A percentile compares a stretch with the other conserved stretches of the same genome.
Conservation (phyloP, 1,139 yeast species). For the Geotrichum restrictum region DNA sequence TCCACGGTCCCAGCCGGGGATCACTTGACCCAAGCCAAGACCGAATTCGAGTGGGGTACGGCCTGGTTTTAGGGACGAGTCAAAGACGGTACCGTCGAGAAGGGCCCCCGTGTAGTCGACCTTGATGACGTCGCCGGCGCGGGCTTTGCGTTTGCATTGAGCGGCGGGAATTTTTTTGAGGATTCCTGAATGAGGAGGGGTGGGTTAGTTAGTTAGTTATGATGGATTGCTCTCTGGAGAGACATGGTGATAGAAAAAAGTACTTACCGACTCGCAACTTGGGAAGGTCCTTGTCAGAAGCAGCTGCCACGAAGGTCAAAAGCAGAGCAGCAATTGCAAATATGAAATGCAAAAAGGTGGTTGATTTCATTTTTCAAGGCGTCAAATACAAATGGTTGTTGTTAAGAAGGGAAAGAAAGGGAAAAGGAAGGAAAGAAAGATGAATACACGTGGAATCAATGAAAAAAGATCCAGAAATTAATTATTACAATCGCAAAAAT, state of each 20-base stretch:
- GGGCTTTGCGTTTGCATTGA: conserved; percentile 55
- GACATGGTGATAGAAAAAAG: no score
- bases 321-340: conserved; percentile 22
- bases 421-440: neutral
- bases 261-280: conserved; percentile 32
- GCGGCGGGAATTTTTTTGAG: conserved; percentile 46
- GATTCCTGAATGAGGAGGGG: no score
- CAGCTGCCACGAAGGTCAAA: conserved; percentile 21
- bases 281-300: conserved; percentile 28
- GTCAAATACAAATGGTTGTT: neutral
- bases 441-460: neutral
- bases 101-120: conserved; percentile 76
- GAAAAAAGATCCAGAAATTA: no score
- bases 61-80: conserved; percentile 63
- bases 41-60: conserved; percentile 58
- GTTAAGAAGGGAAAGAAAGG: neutral
- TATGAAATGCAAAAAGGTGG: conserved; percentile 13
- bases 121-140: conserved; percentile 58
- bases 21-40: conserved; percentile 74
- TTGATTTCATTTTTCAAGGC: conserved; percentile 7
- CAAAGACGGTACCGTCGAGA: conserved; percentile 66
- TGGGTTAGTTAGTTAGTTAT: conserved; percentile 17
- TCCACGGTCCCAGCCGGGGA: conserved; percentile 87
- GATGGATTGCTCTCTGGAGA: conserved; percentile 3
- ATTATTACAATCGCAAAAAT: no score